phyloP scores from a whole-genome alignment of 768 basidiomycete species.

The Suillus variegatus region DNA sequence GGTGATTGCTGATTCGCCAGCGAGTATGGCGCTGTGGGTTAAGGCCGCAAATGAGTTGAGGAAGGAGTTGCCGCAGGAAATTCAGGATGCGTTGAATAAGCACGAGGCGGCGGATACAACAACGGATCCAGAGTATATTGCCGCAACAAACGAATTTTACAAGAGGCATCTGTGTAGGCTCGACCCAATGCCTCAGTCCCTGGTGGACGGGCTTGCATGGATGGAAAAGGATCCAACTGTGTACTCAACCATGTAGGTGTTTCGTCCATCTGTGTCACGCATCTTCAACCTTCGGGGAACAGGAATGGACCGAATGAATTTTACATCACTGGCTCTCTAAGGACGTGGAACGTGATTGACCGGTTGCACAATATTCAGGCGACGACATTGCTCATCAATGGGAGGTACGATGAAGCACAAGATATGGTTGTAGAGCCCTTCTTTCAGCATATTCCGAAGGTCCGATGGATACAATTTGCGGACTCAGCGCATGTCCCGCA shows the following conservation, averaged over 20 bases:
- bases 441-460: conserved; percentile 33
- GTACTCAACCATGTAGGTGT: conserved; percentile 45
- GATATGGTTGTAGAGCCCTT: conserved; percentile 35
- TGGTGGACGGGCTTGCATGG: conserved; percentile 33
- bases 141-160: conserved; percentile 44
- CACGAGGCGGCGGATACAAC: conserved; percentile 50
- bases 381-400: conserved; percentile 38
- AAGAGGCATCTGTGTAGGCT: conserved; percentile 44
- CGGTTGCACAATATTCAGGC: conserved; percentile 34
- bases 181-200: conserved; percentile 45
- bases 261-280: background rate
- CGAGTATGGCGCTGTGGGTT: conserved; percentile 45
- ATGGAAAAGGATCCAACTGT: conserved; percentile 49
- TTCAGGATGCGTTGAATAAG: conserved; percentile 40
- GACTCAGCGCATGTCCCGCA: conserved; percentile 39
- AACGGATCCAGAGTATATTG: conserved; percentile 44
- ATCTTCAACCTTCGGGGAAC: conserved; percentile 6
- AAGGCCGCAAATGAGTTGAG: conserved; percentile 33
- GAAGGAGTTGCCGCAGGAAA: conserved; percentile 40
- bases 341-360: conserved; percentile 36
- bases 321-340: conserved; percentile 33
- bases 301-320: conserved; percentile 46
- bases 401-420: conserved; percentile 38
- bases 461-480: conserved; percentile 39
- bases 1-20: conserved; percentile 45